These are phyloP conservation scores for Ascochyta clinopodiicola DNA, from an alignment of 2,329 filamentous ascomycete genomes.

Conservation along the genomic window DNA sequence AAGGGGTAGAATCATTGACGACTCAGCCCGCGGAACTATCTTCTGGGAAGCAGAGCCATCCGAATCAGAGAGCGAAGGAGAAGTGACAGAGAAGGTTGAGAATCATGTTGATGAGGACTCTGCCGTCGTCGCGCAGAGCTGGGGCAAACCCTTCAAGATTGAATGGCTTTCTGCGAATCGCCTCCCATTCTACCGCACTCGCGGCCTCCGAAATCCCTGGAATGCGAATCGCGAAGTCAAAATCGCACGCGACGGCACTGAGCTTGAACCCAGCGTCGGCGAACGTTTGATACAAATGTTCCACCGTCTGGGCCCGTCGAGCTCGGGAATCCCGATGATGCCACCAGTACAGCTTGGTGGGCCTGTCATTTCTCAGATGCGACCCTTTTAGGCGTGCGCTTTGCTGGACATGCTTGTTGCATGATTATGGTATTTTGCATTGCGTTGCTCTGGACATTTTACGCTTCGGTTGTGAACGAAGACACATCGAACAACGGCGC, in stretches of 20 bases:
- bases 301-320: constrained; percentile 50
- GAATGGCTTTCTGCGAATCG: constrained; percentile 86
- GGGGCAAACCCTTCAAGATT: constrained; percentile 90
- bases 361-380: constrained; percentile 38
- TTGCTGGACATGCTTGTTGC: neutral
- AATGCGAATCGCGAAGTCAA: constrained; percentile 96
- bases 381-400: constrained; percentile 29
- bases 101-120: constrained; percentile 48
- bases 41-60: constrained; percentile 88
- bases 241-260: constrained; percentile 92
- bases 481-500: neutral
- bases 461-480: neutral
- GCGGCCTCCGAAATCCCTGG: constrained; percentile 89
- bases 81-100: constrained; percentile 48
- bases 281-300: constrained; percentile 80
- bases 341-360: constrained; percentile 29
- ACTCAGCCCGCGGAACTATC: constrained; percentile 90
- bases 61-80: constrained; percentile 60
- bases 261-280: constrained; percentile 84
- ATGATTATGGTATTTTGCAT: constrained; percentile 1
- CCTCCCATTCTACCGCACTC: constrained; percentile 86
- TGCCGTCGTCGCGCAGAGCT: constrained; percentile 63
- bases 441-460: neutral
- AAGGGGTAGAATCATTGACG: constrained; percentile 86
- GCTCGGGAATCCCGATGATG: constrained; percentile 29